Percentiles rank a stretch among this genome's conserved stretches.
Conservation (phyloP, 805 yeast genomes). For the Lipomyces sp. region DNA sequence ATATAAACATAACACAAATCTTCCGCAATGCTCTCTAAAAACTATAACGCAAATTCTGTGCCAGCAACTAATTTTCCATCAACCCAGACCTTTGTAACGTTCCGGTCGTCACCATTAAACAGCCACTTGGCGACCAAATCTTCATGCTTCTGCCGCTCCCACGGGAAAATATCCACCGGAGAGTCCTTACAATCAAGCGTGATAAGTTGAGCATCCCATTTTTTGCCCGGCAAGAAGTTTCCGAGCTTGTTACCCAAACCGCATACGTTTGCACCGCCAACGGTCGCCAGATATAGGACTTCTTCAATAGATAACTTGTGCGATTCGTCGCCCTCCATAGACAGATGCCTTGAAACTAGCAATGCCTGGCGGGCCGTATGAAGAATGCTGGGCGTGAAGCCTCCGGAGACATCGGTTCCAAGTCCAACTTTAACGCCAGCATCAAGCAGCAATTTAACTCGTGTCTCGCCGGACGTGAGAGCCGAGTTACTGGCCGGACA, state of each 20-base stretch:
- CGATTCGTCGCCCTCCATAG: conserved; percentile 57
- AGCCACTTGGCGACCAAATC: conserved; percentile 85
- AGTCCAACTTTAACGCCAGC: conserved; percentile 75
- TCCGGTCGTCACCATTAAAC: conserved; percentile 92
- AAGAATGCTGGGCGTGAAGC: conserved; percentile 68
- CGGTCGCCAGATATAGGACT: conserved; percentile 78
- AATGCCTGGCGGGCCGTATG: conserved; percentile 71
- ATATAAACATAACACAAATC: background rate
- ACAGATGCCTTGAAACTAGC: conserved; percentile 70
- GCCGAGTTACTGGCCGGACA: conserved; percentile 93
- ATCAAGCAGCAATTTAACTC: conserved; percentile 69
- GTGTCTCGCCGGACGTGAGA: conserved; percentile 88
- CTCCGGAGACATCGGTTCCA: conserved; percentile 83
- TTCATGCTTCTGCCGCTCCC: conserved; percentile 55
- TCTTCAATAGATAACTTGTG: conserved; percentile 68
- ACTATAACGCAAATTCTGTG: conserved; percentile 36
- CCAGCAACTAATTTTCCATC: conserved; percentile 68
- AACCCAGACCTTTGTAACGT: conserved; percentile 79
- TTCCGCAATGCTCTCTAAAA: conserved; percentile 43
- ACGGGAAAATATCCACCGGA: conserved; percentile 73
- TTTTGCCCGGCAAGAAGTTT: conserved; percentile 73
- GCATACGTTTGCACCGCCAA: conserved; percentile 85
- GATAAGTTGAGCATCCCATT: conserved; percentile 81
- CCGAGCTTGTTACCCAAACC: conserved; percentile 65
- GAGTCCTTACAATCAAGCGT: conserved; percentile 59